Base-by-base conservation (phyloP, 345 rosid species). In the Gossypium longicalyx region DNA sequence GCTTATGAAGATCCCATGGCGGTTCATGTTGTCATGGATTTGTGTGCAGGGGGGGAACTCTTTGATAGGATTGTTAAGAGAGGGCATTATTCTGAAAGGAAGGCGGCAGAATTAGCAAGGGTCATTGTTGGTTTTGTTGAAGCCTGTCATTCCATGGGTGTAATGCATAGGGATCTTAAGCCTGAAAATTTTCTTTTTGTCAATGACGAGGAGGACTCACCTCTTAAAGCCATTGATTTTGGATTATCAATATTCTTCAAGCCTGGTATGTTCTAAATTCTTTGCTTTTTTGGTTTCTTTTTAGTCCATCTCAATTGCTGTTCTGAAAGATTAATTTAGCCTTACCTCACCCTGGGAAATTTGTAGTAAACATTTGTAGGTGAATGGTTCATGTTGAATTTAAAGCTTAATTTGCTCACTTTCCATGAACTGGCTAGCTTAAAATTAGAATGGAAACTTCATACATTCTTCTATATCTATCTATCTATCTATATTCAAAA, bases 21-120 rank as follows among this genome's bases (percentile, higher is more conserved):
- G 2, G 93, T 92, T 78, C 95, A 94, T 64, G 89, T 92, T 78
- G 97, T 92, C 70, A 94, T 94, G 98, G 98, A 94, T 80, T 76
- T 90, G 76, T 92, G 98, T 54, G 78, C 80, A 71, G 98, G 98
- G 12, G 97, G 98, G 15, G 98, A 94, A 89, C 89, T 94, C 1
- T 94, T 94, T n/a, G 97, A 94, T 71, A 85, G 97, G 80, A 94
- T 94, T 61, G 78, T 89, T 16, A 81, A 85, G 74, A 82, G 91
- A 75, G 97, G 97, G 10, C 93, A 89, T 88, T 92, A 92, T 74
- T 76, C 87, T 3, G 96, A 92, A 78, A 90, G 83, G 57, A 83
- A 92, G 74, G 91, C 97, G 66, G 93, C 93, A 77, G 77, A 83
- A 76, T 79, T 92, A 76, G 87, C 92, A 70, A 85, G 88, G 71